Evolutionary conservation across 2,329 filamentous ascomycete genomes (phyloP), one percentile per base, ranked within the genome.

Genomic region (Trichoderma asperellum): DNA sequence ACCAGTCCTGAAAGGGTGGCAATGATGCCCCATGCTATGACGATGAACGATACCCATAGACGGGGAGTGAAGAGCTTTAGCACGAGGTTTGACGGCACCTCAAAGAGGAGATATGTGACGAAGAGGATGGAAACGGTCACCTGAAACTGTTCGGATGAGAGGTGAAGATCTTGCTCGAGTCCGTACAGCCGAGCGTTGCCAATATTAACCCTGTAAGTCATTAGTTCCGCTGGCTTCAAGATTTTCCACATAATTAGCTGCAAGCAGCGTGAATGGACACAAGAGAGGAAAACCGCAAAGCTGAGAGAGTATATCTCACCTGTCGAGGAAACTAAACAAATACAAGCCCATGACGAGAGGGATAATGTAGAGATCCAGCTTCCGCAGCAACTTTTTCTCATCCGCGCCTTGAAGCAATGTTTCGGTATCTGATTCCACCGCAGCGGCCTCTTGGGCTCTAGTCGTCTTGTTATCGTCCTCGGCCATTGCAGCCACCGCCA

Each of bases 261-360:
- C 18, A 43, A n/a, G 18, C 4, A 16, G 40, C 5, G 18, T 43
- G 6, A n/a, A n/a, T 8, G 7, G 3, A 43, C 3, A 4, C 18
- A 7, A 8, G 18, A 8, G 7, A 43, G 6, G 40, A n/a, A 43
- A 14, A 2, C 8, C 18, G 18, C 7, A 49, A n/a, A 12, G 43
- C 43, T 49, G n/a, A n/a, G 29, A n/a, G n/a, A 4, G 29, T 5
- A 40, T 8, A 7, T 37, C 52, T 56, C 75, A 88, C 86, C 91
- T 84, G 76, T 93, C 92, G 10, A 94, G 80, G 76, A 94, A 94
- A 73, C 89, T 91, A 73, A 94, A 88, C 16, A 94, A 83, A 76
- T 95, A 95, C 18, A 92, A 79, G 7, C 87, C 77, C 87, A 91
- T 91, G 8, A 92, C 82, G 24, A 92, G 81, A 2, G 90, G 90